These are phyloP conservation scores for Aristolochia fimbriata DNA, from an alignment of 164 flowering plant genomes.

Conservation along the genomic window DNA sequence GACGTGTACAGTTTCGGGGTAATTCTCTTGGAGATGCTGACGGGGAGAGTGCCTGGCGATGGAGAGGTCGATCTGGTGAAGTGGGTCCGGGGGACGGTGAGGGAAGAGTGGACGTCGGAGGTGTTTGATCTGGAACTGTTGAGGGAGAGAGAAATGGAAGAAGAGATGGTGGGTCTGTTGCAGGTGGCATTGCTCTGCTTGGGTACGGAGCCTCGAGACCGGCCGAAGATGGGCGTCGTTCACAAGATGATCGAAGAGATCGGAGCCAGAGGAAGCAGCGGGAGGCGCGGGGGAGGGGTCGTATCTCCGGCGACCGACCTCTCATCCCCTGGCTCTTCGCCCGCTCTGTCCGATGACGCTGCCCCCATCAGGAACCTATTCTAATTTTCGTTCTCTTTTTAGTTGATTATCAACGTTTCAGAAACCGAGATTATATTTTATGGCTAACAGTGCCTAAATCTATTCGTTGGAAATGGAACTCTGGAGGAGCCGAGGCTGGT, in stretches of 20 bases:
- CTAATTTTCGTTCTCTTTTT: neutral
- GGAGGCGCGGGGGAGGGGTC: neutral
- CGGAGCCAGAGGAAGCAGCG: slow-evolving; percentile 12
- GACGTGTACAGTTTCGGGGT: slow-evolving; percentile 45
- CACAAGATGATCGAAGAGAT: slow-evolving; percentile 41
- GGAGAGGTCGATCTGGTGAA: slow-evolving; percentile 18
- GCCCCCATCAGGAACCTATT: too few relatives aligned
- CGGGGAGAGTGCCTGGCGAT: slow-evolving; percentile 25
- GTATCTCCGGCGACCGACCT: slow-evolving; percentile 4
- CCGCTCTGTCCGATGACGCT: slow-evolving; percentile 14
- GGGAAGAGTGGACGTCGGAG: slow-evolving; percentile 34
- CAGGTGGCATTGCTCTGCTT: slow-evolving; percentile 43
- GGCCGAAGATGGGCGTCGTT: slow-evolving; percentile 41
- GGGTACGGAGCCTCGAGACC: slow-evolving; percentile 20
- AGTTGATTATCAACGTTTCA: neutral
- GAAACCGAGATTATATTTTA: too few relatives aligned
- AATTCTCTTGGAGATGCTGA: slow-evolving; percentile 39
- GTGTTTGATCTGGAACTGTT: slow-evolving; percentile 51
- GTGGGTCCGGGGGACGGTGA: slow-evolving; percentile 34
- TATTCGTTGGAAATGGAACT: too few relatives aligned
- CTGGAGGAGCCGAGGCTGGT: too few relatives aligned
- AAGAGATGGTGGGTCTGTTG: slow-evolving; percentile 39
- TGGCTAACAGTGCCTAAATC: neutral
- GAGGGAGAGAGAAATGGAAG: slow-evolving; percentile 35
- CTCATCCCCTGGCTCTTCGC: slow-evolving; percentile 21